Conservation (phyloP, 257 asterid species). For the Vinca minor region DNA sequence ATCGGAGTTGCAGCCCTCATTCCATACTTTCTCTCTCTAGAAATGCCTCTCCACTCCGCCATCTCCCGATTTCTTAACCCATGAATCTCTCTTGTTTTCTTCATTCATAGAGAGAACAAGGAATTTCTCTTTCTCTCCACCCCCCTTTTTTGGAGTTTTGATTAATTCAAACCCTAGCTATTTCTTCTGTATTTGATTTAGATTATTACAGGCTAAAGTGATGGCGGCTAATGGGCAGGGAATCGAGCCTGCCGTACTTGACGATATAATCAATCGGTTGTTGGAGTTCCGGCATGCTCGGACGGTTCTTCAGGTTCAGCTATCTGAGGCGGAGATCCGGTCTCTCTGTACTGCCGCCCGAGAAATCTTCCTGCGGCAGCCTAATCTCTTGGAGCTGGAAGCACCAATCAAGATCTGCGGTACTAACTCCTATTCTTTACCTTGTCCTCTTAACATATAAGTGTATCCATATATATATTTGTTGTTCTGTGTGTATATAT, state of each 20-base stretch:
- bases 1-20: constrained; percentile 37
- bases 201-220: constrained; percentile 5
- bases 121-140: neutral
- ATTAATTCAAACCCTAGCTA: constrained; percentile 14
- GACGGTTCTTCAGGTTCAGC: constrained; percentile 80
- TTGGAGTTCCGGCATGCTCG: constrained; percentile 74
- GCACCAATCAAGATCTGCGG: constrained; percentile 99
- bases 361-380: constrained; percentile 80
- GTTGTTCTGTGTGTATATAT: no score
- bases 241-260: constrained; percentile 67
- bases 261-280: constrained; percentile 72
- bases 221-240: constrained; percentile 68
- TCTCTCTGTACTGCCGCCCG: constrained; percentile 65
- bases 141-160: neutral
- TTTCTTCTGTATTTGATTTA: neutral
- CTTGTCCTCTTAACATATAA: neutral
- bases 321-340: constrained; percentile 88
- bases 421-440: constrained; percentile 16
- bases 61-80: neutral
- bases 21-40: constrained; percentile 1
- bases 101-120: neutral
- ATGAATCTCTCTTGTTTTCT: constrained; percentile 10
- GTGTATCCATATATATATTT: no score
- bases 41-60: constrained; percentile 1
- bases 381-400: constrained; percentile 90